Evolutionary conservation across 306 rosid species (phyloP), one percentile per base, ranked within the genome.

Genomic region (Hylodesmum podocarpum): DNA sequence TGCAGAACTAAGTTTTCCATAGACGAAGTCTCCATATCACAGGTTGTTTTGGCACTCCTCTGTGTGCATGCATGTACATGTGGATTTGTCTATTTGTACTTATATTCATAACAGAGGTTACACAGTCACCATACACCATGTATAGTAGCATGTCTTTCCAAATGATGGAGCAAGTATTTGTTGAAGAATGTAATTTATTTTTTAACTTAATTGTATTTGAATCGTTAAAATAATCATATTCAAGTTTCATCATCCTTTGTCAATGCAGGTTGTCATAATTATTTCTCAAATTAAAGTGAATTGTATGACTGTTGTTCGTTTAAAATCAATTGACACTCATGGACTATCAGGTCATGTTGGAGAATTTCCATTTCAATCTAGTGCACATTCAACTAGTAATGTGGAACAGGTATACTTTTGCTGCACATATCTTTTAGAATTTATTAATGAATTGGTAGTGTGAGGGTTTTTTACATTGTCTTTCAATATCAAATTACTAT

Each of bases 251-350:
- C 43, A 51, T 84, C 70, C 64, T 66, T 72, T 78, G 71, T 72
- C 59, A 28, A 68, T 84, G 82, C 91, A 93, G 98, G 87, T 88
- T 81, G 85, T 90, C 80, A 81, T 86, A 49, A 80, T 93, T 75
- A 57, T 88, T 70, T 88, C 96, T 81, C 98, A 93, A 82, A 93
- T 93, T 72, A 88, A 89, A 88, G 92, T 91, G 84, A 93, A 93
- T 81, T 93, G 94, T 73, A 88, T 93, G 91, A 84, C 98, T 51
- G 49, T 93, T 76, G 91, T 82, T 72, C 94, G 88, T 47, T 86
- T 91, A 81, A 89, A 84, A 80, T 91, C 96, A 51, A 64, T 63
- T 65, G 96, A 93, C 40, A 67, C 82, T 37, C 88, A 49, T 68
- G 89, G 86, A 15, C 64, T 55, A 63, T 71, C 50, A 8, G 82